phyloP scores from a whole-genome alignment of 257 asterid species.

The Petunia axillaris region DNA sequence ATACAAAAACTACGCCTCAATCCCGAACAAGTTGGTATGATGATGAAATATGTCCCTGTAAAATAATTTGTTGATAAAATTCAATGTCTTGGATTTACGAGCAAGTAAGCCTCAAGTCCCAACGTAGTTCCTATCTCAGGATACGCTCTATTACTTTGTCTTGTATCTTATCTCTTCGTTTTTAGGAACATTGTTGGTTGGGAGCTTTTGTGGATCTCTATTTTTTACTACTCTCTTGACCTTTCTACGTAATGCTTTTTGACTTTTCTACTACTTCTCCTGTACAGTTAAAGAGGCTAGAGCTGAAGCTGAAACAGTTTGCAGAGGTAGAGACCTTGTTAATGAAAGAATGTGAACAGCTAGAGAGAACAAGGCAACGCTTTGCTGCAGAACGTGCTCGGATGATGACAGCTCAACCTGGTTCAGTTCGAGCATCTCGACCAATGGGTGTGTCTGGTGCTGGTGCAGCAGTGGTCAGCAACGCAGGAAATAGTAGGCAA shows the following conservation, averaged over 20 bases:
- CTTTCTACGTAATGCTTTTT: background rate
- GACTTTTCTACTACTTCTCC: slow-evolving; percentile 21
- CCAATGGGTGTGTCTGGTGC: slow-evolving; percentile 57
- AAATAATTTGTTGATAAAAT: background rate
- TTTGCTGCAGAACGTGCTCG: slow-evolving; percentile 61
- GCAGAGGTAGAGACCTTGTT: slow-evolving; percentile 93
- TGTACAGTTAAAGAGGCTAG: slow-evolving; percentile 87
- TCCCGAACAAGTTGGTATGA: background rate
- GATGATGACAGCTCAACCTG: slow-evolving; percentile 62
- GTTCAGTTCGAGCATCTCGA: slow-evolving; percentile 56
- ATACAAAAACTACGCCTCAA: too few species aligned
- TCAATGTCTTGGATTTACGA: background rate
- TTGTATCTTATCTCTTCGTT: background rate
- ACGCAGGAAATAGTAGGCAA: slow-evolving; percentile 62
- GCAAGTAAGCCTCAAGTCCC: background rate
- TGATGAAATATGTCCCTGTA: background rate
- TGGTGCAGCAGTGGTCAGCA: slow-evolving; percentile 47
- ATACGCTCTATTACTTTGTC: background rate
- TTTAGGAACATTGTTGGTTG: background rate
- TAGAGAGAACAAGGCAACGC: slow-evolving; percentile 88
- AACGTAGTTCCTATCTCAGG: background rate
- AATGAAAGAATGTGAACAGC: slow-evolving; percentile 96
- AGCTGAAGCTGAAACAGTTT: slow-evolving; percentile 97
- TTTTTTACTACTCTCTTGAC: background rate
- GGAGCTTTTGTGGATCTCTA: slow-evolving; percentile 3